Evolutionary conservation across 2,329 filamentous ascomycete genomes (phyloP).

Genomic region (Chaetomium globosum): DNA sequence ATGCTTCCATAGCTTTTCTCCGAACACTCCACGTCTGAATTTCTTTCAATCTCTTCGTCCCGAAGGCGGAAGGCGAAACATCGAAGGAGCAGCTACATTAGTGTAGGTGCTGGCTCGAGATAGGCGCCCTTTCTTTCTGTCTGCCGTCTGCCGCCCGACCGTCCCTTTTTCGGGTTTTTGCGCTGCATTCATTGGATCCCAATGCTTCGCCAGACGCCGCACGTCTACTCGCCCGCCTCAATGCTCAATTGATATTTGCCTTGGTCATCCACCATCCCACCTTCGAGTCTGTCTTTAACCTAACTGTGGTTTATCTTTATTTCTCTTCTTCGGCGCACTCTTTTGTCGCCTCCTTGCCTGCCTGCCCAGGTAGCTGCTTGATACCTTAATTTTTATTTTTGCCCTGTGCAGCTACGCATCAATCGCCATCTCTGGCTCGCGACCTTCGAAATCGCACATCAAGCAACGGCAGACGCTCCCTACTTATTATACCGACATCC

Average conservation of each 20-base stretch:
- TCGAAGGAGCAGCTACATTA: constrained; percentile 12
- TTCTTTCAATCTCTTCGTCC: constrained; percentile 16
- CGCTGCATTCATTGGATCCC: constrained; percentile 29
- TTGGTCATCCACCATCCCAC: constrained; percentile 26
- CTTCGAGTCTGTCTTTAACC: constrained; percentile 35
- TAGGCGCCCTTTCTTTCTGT: constrained; percentile 21
- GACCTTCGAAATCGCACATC: neutral
- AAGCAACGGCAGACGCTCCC: constrained; percentile 10
- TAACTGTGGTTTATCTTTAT: constrained; percentile 21
- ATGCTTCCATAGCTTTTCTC: constrained; percentile 19
- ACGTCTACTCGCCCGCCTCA: constrained; percentile 23
- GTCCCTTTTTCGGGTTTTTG: constrained; percentile 23
- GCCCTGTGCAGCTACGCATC: constrained; percentile 20
- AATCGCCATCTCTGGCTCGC: constrained; percentile 10
- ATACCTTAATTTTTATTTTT: constrained; percentile 24
- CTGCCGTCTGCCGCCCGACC: constrained; percentile 13
- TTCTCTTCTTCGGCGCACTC: constrained; percentile 33
- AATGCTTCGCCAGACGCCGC: constrained; percentile 29
- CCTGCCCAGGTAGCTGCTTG: constrained; percentile 17
- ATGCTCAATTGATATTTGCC: constrained; percentile 33
- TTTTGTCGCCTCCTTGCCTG: constrained; percentile 22
- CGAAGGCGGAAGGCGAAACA: constrained; percentile 23
- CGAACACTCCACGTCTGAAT: constrained; percentile 18
- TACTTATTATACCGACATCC: constrained; percentile 15
- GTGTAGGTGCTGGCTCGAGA: constrained; percentile 20